Conservation (phyloP, 306 rosid genomes). For the Biancaea sappan region DNA sequence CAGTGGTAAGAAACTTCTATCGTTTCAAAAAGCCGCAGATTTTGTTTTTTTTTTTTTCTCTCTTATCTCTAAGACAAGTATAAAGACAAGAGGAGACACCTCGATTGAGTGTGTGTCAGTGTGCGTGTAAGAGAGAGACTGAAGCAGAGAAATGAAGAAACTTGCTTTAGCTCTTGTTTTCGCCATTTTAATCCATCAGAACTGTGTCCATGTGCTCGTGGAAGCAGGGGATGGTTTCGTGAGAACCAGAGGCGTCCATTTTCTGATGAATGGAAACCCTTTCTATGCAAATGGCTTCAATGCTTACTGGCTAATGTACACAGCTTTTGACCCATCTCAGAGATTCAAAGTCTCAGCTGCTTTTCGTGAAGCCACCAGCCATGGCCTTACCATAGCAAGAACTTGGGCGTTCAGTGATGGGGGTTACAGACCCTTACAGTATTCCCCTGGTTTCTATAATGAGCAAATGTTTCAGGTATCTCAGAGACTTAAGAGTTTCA, state of each 20-base stretch:
- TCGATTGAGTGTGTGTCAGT: conserved; percentile 2
- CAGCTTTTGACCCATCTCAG: conserved; percentile 84
- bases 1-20: conserved; percentile 38
- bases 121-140: neutral
- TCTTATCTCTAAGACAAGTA: conserved; percentile 29
- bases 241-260: conserved; percentile 71
- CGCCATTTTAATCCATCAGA: conserved; percentile 48
- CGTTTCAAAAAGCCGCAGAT: conserved; percentile 1
- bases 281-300: conserved; percentile 92
- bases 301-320: conserved; percentile 91
- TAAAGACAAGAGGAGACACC: conserved; percentile 26
- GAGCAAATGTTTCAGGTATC: conserved; percentile 80
- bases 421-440: conserved; percentile 80
- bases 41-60: conserved; percentile 1
- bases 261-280: conserved; percentile 70
- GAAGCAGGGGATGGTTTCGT: conserved; percentile 75
- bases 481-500: neutral
- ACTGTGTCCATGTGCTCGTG: conserved; percentile 36
- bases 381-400: conserved; percentile 87
- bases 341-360: conserved; percentile 71
- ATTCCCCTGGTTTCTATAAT: conserved; percentile 84
- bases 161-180: conserved; percentile 46
- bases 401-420: conserved; percentile 99
- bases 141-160: conserved; percentile 56
- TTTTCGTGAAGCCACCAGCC: conserved; percentile 66